phyloP scores from a whole-genome alignment of 2,329 filamentous ascomycete species.

The Colletotrichum sp. region DNA sequence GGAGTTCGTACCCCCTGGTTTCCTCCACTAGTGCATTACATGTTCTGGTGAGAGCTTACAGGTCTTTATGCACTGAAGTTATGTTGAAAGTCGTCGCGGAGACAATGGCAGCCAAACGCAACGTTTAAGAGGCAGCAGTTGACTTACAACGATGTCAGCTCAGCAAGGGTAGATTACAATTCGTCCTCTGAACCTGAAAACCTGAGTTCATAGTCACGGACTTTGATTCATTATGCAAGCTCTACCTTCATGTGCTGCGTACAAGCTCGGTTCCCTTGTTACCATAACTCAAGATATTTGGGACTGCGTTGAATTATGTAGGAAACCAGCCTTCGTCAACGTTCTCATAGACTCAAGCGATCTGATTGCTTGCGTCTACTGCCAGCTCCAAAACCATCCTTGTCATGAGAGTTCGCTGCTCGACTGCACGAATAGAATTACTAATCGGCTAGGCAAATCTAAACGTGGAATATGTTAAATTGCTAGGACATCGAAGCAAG shows the following conservation, averaged over 20 bases:
- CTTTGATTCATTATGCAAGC: accelerated
- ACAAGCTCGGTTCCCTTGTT: neutral
- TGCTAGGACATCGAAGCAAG: accelerated
- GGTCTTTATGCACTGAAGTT: accelerated
- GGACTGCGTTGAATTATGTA: neutral
- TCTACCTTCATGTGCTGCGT: neutral
- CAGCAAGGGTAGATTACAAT: neutral
- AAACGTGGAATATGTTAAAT: neutral
- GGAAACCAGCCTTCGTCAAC: neutral
- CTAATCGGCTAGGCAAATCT: neutral
- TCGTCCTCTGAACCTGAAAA: neutral
- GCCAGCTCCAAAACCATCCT: neutral
- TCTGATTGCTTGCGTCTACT: neutral
- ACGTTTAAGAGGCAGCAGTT: neutral
- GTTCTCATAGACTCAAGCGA: neutral
- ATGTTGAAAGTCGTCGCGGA: neutral
- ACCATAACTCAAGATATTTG: neutral
- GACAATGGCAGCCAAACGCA: no score
- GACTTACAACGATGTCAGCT: neutral
- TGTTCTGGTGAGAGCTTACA: neutral
- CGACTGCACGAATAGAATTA: neutral
- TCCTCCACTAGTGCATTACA: neutral
- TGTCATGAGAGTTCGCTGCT: accelerated
- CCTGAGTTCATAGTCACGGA: neutral
- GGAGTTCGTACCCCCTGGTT: neutral